Conservation (phyloP, 1,284 basidiomycete genomes). For the Quambalaria eucalypti region DNA sequence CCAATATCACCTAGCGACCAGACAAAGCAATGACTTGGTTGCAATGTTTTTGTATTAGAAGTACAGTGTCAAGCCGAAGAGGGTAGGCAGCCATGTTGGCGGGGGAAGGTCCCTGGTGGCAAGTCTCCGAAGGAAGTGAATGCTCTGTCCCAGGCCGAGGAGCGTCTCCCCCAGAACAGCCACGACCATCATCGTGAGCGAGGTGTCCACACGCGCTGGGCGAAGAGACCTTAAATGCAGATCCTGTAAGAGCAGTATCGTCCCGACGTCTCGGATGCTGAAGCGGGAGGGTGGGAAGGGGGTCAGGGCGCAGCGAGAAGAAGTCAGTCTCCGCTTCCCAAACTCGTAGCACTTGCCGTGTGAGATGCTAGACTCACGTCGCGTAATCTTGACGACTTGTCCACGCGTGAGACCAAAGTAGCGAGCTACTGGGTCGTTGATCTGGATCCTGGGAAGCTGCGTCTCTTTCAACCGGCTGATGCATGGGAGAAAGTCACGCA, state of each 20-base stretch:
- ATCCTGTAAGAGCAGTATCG: slow-evolving; percentile 87
- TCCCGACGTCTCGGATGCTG: slow-evolving; percentile 87
- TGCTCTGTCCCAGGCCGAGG: too few relatives aligned
- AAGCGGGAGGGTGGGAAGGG: not conserved
- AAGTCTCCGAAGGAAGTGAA: too few relatives aligned
- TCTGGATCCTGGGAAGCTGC: slow-evolving; percentile 90
- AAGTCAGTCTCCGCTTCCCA: not conserved
- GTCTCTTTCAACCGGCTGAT: slow-evolving; percentile 89
- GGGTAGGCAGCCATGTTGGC: too few relatives aligned
- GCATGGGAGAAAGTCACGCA: not conserved
- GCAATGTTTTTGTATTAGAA: too few relatives aligned
- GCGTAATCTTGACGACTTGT: slow-evolving; percentile 95
- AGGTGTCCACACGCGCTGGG: too few relatives aligned
- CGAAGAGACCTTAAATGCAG: slow-evolving; percentile 50
- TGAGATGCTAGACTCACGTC: slow-evolving; percentile 45
- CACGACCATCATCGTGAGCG: too few relatives aligned
- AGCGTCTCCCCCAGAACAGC: too few relatives aligned
- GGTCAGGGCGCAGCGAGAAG: not conserved
- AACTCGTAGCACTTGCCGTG: not conserved
- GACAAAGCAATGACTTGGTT: too few relatives aligned
- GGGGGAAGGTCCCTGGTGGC: too few relatives aligned
- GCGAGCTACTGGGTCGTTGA: slow-evolving; percentile 88
- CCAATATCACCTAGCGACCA: too few relatives aligned
- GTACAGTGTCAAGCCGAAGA: too few relatives aligned
- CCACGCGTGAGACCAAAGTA: slow-evolving; percentile 93